Evolutionary conservation across 176 grass and related monocot genomes (phyloP).

Genomic region (Aegilops speltoides): DNA sequence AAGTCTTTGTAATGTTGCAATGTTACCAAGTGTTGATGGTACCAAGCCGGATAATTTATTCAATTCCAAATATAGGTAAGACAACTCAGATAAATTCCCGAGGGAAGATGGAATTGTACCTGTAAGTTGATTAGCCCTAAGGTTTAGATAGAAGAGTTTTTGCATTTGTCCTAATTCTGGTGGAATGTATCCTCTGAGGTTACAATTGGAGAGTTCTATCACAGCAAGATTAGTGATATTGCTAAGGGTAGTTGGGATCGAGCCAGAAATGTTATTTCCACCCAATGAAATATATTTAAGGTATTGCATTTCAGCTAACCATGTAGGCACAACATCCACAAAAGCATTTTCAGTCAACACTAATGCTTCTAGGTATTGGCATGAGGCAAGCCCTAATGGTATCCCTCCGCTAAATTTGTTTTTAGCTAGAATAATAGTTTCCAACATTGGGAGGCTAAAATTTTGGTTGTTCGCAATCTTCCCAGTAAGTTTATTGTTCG

Average conservation of each 20-base stretch:
- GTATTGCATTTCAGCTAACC: not conserved
- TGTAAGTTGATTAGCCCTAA: not conserved
- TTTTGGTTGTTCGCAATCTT: not conserved
- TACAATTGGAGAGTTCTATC: accelerated
- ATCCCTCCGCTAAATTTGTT: not conserved
- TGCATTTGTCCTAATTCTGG: not conserved
- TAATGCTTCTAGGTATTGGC: not conserved
- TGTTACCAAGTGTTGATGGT: not conserved
- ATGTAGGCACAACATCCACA: not conserved
- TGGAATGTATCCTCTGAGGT: not conserved
- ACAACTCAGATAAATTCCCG: not conserved
- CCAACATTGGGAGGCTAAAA: not conserved
- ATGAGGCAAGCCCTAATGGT: not conserved
- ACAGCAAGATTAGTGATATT: not conserved
- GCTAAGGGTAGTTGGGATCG: not conserved
- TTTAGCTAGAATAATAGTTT: accelerated
- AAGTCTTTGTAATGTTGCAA: not conserved
- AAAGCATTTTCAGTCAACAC: accelerated
- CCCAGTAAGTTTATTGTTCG: not conserved
- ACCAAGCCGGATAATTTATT: not conserved
- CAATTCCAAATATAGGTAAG: accelerated
- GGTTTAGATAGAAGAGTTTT: not conserved
- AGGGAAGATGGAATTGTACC: not conserved
- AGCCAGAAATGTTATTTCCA: not conserved
- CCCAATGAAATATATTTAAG: not conserved